Percentiles rank a stretch among this genome's conserved stretches.
These are phyloP conservation scores for Blastobotrys raffinosifermentans DNA, from an alignment of 1,139 yeast species.

Conservation along the genomic window DNA sequence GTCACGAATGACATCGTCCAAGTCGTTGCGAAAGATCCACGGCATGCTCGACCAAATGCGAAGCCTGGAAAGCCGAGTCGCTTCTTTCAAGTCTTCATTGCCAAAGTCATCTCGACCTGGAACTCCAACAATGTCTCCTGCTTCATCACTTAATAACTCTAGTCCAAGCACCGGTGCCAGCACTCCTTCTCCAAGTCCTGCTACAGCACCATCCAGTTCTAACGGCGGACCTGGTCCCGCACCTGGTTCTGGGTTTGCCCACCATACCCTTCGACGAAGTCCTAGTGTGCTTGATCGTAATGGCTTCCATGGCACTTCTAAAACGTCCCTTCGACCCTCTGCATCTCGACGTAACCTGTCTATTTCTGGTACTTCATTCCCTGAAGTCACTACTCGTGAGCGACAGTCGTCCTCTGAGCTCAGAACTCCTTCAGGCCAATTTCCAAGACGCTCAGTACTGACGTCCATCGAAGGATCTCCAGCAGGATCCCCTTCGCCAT, in stretches of 20 bases:
- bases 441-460: conserved; percentile 8
- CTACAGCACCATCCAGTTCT: neutral
- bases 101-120: conserved; percentile 19
- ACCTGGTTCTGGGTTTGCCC: too few species aligned
- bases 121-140: conserved; percentile 19
- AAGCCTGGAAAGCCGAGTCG: conserved; percentile 28
- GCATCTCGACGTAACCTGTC: conserved; percentile 1
- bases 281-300: conserved; percentile 4
- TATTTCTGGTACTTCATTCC: neutral
- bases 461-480: conserved; percentile 23
- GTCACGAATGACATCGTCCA: conserved; percentile 25
- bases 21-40: conserved; percentile 30
- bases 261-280: conserved; percentile 9
- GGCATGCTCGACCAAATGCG: conserved; percentile 32
- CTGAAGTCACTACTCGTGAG: too few species aligned
- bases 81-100: conserved; percentile 28
- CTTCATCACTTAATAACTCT: conserved; percentile 1
- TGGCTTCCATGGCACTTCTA: conserved; percentile 2
- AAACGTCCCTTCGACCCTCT: neutral
- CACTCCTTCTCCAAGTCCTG: conserved; percentile 5
- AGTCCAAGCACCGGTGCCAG: conserved; percentile 8
- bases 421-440: conserved; percentile 9
- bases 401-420: too few species aligned
- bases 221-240: too few species aligned
- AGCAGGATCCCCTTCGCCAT: conserved; percentile 6